phyloP scores from a whole-genome alignment of 768 basidiomycete species.

The Neoboletus subvelutipes region DNA sequence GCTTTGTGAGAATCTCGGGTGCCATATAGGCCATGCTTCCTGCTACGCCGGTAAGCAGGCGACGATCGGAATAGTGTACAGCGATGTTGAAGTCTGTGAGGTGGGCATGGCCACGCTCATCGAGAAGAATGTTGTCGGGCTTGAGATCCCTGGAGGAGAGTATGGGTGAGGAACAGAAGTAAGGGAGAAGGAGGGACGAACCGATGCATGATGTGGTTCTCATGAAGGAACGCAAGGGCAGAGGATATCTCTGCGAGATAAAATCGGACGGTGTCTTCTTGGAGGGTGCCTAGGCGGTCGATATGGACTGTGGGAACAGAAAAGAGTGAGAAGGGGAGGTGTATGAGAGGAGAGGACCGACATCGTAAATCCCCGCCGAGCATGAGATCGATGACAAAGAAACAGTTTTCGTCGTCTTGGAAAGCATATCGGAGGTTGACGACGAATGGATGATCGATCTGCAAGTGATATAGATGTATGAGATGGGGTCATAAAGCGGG shows the following conservation, averaged over 20 bases:
- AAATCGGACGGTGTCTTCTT: slow-evolving; percentile 80
- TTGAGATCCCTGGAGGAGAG: slow-evolving; percentile 74
- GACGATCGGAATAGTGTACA: slow-evolving; percentile 89
- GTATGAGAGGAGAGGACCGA: slow-evolving; percentile 37
- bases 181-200: slow-evolving; percentile 36
- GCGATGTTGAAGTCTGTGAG: slow-evolving; percentile 99
- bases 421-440: slow-evolving; percentile 96
- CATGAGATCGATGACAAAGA: slow-evolving; percentile 98
- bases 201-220: slow-evolving; percentile 95
- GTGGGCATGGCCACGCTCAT: slow-evolving; percentile 94
- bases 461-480: not conserved
- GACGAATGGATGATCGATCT: slow-evolving; percentile 95
- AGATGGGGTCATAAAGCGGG: not conserved
- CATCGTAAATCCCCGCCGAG: slow-evolving; percentile 93
- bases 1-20: slow-evolving; percentile 81
- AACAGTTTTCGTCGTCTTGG: slow-evolving; percentile 98
- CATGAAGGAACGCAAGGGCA: slow-evolving; percentile 87
- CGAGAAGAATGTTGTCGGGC: slow-evolving; percentile 96
- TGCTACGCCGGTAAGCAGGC: slow-evolving; percentile 84
- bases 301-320: slow-evolving; percentile 67
- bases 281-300: slow-evolving; percentile 71
- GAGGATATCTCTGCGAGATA: slow-evolving; percentile 90
- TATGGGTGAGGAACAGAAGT: not conserved
- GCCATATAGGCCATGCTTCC: slow-evolving; percentile 99
- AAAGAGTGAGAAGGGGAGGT: not conserved